Conservation (phyloP, 805 yeast genomes). For the Clavispora fructus region DNA sequence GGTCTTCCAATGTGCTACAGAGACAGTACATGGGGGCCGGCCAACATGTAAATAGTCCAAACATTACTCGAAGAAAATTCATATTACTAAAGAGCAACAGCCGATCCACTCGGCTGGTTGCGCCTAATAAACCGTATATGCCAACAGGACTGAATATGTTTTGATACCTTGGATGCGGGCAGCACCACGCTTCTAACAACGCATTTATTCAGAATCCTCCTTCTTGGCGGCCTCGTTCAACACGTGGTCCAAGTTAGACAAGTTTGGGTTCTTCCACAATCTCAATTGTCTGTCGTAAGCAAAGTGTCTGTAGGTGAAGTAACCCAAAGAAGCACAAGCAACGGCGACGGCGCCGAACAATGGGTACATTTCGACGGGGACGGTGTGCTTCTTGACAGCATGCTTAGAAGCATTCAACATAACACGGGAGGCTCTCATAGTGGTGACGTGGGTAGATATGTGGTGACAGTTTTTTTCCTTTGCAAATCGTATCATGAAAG, state of each 20-base stretch:
- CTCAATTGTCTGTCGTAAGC: slow-evolving; percentile 41
- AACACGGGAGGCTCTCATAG: slow-evolving; percentile 37
- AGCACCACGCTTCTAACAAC: background rate
- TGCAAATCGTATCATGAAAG: slow-evolving; percentile 4
- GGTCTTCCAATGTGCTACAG: background rate
- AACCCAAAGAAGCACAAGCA: slow-evolving; percentile 33
- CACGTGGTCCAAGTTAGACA: slow-evolving; percentile 38
- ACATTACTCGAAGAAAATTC: background rate
- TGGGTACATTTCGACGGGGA: slow-evolving; percentile 44
- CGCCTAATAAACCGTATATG: background rate
- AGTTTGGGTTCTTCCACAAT: slow-evolving; percentile 42
- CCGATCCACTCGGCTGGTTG: background rate
- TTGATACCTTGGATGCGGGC: background rate
- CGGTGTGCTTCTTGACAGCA: slow-evolving; percentile 11
- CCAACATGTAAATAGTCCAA: background rate
- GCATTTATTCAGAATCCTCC: slow-evolving; percentile 14
- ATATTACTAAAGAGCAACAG: background rate
- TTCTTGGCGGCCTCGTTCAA: slow-evolving; percentile 33
- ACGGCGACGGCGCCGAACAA: slow-evolving; percentile 42
- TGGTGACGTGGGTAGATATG: slow-evolving; percentile 3
- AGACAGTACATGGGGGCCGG: background rate
- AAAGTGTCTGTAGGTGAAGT: slow-evolving; percentile 45
- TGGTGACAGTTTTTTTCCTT: background rate
- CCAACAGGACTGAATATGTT: background rate
- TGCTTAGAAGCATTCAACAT: slow-evolving; percentile 37